A percentile compares a stretch with the other conserved stretches of the same genome.
Conservation (phyloP, 768 basidiomycete species). For the Rhodotorula taiwanensis region DNA sequence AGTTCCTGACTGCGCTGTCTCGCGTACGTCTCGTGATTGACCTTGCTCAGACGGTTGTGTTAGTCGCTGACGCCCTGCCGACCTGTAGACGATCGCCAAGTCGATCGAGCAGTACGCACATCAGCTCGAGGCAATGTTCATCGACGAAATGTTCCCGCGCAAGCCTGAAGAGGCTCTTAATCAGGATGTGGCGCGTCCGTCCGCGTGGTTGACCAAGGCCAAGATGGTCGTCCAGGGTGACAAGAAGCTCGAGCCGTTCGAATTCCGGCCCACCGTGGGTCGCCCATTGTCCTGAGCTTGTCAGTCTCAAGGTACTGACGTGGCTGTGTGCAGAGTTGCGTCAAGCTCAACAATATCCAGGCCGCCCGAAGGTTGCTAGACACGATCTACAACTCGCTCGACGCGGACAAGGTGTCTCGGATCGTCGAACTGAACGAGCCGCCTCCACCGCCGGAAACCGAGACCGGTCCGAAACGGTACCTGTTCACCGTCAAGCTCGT, state of each 20-base stretch:
- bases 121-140: conserved; percentile 77
- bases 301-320: too few species aligned
- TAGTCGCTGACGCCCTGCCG: background rate
- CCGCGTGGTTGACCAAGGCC: conserved; percentile 51
- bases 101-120: conserved; percentile 87
- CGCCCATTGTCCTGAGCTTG: too few species aligned
- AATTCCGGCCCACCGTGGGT: conserved; percentile 65
- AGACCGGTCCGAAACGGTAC: conserved; percentile 46
- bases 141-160: conserved; percentile 90
- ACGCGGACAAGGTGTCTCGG: conserved; percentile 76
- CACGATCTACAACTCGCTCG: conserved; percentile 84
- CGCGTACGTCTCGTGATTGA: conserved; percentile 55
- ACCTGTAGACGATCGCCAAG: conserved; percentile 71
- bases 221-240: conserved; percentile 59
- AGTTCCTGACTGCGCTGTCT: conserved; percentile 79
- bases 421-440: conserved; percentile 42
- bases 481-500: conserved; percentile 91
- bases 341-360: conserved; percentile 96
- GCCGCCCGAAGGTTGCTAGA: conserved; percentile 83
- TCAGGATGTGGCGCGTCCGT: conserved; percentile 38
- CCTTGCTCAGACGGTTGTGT: too few species aligned
- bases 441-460: conserved; percentile 57
- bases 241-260: conserved; percentile 89
- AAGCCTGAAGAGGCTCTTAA: conserved; percentile 58
- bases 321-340: conserved; percentile 78